These are phyloP conservation scores for Cladophialophora chaetospira DNA, from an alignment of 2,329 filamentous ascomycete genomes.

Conservation along the genomic window DNA sequence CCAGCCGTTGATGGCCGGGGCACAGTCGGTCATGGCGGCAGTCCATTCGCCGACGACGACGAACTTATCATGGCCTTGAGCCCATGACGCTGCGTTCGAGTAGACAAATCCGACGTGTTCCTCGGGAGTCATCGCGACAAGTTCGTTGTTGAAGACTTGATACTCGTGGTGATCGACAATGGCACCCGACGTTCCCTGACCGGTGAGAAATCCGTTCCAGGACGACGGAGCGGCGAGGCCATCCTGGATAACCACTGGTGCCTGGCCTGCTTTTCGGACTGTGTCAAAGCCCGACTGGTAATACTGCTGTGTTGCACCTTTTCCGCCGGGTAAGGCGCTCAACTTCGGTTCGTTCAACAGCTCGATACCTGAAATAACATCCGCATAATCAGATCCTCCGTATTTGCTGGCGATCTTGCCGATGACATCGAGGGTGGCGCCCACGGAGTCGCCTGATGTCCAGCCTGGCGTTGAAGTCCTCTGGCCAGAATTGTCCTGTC, in stretches of 20 bases:
- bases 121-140: conserved; percentile 53
- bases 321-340: conserved; percentile 38
- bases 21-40: conserved; percentile 65
- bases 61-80: conserved; percentile 61
- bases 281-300: conserved; percentile 43
- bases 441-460: conserved; percentile 41
- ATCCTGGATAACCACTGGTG: conserved; percentile 55
- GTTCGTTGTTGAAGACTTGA: conserved; percentile 59
- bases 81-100: conserved; percentile 52
- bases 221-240: conserved; percentile 49
- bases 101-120: conserved; percentile 61
- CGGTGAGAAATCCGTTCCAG: conserved; percentile 64
- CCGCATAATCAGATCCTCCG: conserved; percentile 53
- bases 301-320: conserved; percentile 54
- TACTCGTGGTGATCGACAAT: conserved; percentile 71
- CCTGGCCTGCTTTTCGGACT: conserved; percentile 19
- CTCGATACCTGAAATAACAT: conserved; percentile 57
- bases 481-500: conserved; percentile 67
- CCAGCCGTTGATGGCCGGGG: conserved; percentile 57
- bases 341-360: conserved; percentile 48
- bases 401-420: conserved; percentile 61
- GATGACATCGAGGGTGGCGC: conserved; percentile 55
- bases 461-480: conserved; percentile 37
- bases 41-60: conserved; percentile 71
- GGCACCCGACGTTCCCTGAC: conserved; percentile 51